Conservation (phyloP, 805 yeast genomes). For the Candida manassasensis region DNA sequence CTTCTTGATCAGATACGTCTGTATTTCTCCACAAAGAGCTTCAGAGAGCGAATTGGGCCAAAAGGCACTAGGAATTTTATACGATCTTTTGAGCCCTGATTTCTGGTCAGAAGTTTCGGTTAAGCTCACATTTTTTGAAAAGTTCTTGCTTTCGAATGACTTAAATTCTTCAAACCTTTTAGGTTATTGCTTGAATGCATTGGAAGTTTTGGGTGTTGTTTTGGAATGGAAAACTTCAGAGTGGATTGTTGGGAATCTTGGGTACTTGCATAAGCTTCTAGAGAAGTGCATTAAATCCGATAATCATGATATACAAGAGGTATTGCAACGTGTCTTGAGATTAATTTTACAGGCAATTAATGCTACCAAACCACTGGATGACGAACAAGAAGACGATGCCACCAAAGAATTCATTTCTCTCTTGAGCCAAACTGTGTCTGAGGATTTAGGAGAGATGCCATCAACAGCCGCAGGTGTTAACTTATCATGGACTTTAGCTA, state of each 20-base stretch:
- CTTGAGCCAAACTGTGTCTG: conserved; percentile 66
- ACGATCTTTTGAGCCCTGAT: conserved; percentile 63
- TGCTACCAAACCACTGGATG: conserved; percentile 33
- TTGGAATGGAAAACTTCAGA: conserved; percentile 68
- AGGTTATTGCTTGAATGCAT: conserved; percentile 82
- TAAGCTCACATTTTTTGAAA: conserved; percentile 80
- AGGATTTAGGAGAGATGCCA: conserved; percentile 69
- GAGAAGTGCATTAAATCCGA: conserved; percentile 80
- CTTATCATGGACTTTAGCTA: conserved; percentile 73
- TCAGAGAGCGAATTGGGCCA: conserved; percentile 80
- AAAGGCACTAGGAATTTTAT: conserved; percentile 73
- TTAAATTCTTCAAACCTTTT: conserved; percentile 61
- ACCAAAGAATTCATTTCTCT: conserved; percentile 57
- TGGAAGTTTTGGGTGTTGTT: conserved; percentile 82
- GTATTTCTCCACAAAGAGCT: conserved; percentile 80
- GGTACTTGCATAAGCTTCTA: conserved; percentile 64
- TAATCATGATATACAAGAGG: conserved; percentile 83
- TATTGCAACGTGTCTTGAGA: conserved; percentile 69
- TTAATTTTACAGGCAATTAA: conserved; percentile 64
- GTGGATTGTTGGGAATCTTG: conserved; percentile 75
- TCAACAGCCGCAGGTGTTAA: conserved; percentile 87
- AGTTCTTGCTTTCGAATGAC: conserved; percentile 77
- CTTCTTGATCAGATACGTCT: conserved; percentile 79
- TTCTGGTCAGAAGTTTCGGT: conserved; percentile 91
- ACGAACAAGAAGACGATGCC: conserved; percentile 56